Evolutionary conservation across 2,329 filamentous ascomycete species (phyloP).

Genomic region (Trichoderma afroharzianum): DNA sequence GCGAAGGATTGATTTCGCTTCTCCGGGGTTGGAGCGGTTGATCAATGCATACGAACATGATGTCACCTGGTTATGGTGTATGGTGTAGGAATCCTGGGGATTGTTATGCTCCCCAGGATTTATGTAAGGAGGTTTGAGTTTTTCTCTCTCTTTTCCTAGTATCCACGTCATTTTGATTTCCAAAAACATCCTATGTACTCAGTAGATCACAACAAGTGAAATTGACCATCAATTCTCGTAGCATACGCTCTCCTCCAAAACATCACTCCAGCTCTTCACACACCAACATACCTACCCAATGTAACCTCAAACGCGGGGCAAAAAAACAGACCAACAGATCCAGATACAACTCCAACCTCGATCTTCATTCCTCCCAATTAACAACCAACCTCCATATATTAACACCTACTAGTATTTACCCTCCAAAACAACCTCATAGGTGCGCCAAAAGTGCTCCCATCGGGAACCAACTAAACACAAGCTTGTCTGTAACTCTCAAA

Average conservation of each 20-base stretch:
- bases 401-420: background rate
- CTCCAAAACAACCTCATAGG: background rate
- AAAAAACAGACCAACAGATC: background rate
- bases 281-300: background rate
- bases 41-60: background rate
- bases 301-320: background rate
- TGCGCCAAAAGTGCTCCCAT: background rate
- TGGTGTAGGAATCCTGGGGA: background rate
- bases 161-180: background rate
- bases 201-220: background rate
- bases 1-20: slow-evolving; percentile 1
- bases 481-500: background rate
- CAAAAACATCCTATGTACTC: background rate
- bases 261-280: background rate
- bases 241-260: background rate
- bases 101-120: background rate
- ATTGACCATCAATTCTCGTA: background rate
- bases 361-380: background rate
- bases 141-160: background rate
- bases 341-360: background rate
- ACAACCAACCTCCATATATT: background rate
- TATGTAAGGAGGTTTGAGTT: background rate
- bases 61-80: background rate
- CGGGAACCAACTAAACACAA: background rate
- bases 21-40: background rate